These are phyloP conservation scores for Arthrobotrys sinensis DNA, from an alignment of 2,329 filamentous ascomycete genomes.

Conservation along the genomic window DNA sequence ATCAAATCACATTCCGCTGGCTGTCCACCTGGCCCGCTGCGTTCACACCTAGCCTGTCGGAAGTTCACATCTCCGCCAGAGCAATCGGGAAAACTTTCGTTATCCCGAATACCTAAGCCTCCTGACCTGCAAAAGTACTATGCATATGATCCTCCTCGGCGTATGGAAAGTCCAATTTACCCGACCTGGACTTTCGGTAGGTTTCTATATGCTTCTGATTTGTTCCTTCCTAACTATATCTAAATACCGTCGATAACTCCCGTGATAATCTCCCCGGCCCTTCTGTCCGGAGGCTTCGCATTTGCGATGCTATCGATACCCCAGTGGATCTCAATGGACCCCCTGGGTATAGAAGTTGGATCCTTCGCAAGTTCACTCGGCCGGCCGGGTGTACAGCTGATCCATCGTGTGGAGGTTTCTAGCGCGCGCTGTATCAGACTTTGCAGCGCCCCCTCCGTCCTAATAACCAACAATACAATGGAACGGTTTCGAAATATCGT, in stretches of 20 bases:
- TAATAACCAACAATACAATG: constrained; percentile 2
- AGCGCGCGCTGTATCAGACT: neutral
- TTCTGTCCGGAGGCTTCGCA: neutral
- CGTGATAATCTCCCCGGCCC: neutral
- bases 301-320: neutral
- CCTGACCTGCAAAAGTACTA: constrained; percentile 11
- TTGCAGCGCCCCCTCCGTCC: too few species aligned
- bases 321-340: neutral
- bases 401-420: neutral
- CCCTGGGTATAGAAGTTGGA: neutral
- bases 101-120: neutral
- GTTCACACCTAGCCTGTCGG: neutral
- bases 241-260: neutral
- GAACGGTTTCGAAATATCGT: constrained; percentile 18
- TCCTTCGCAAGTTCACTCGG: constrained; percentile 20
- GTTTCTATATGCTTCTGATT: neutral
- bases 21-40: neutral
- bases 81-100: neutral
- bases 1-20: neutral
- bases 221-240: neutral
- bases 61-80: constrained; percentile 2
- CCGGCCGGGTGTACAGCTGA: constrained; percentile 9
- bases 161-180: constrained; percentile 11
- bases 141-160: constrained; percentile 19
- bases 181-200: neutral